Conservation (phyloP, 2,329 filamentous ascomycete genomes). For the Aureobasidium sp. region DNA sequence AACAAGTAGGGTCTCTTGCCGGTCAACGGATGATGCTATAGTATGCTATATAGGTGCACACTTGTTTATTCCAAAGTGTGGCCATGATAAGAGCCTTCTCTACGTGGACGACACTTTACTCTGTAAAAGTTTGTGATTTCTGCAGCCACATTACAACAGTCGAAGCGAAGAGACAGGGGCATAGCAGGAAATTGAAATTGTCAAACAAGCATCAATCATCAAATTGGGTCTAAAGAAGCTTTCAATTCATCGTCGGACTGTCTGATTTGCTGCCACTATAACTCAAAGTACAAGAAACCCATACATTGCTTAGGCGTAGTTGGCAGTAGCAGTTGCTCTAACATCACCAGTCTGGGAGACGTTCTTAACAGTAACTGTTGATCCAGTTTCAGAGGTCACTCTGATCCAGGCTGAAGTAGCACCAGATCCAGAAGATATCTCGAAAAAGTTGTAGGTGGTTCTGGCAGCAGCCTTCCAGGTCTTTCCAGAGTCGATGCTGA, state of each 20-base stretch:
- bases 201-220: no score
- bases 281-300: neutral
- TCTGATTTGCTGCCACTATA: neutral
- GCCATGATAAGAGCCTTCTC: no score
- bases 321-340: slow-evolving; percentile 19
- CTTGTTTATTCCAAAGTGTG: no score
- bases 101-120: no score
- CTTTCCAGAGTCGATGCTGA: slow-evolving; percentile 20
- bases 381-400: slow-evolving; percentile 18
- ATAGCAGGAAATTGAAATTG: no score
- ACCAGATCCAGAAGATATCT: slow-evolving; percentile 16
- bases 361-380: slow-evolving; percentile 16
- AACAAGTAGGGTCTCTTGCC: no score
- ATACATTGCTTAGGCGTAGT: slow-evolving; percentile 16
- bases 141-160: no score
- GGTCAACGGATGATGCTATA: no score
- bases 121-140: no score
- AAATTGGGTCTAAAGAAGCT: neutral
- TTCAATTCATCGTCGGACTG: neutral
- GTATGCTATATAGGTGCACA: no score
- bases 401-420: slow-evolving; percentile 19
- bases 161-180: no score
- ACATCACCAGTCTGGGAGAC: slow-evolving; percentile 19
- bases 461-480: slow-evolving; percentile 20
- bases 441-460: slow-evolving; percentile 23